Evolutionary conservation across 2,329 filamentous ascomycete genomes (phyloP), one percentile per base, ranked within the genome.

Genomic region (Aspergillus sclerotialis): DNA sequence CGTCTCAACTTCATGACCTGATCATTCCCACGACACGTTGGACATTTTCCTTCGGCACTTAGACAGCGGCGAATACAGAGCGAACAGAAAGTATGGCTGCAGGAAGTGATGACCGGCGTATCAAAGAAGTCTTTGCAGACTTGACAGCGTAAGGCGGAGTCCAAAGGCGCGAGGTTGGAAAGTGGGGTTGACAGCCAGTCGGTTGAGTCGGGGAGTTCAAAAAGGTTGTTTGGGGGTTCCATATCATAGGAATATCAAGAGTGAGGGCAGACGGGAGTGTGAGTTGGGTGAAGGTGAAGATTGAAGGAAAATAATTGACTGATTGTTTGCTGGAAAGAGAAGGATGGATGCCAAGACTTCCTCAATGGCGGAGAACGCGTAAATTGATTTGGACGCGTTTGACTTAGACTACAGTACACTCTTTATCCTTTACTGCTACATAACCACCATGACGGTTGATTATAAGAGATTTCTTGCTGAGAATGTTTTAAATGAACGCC

Each of bases 121-220:
- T 79, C 79, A 67, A 85, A 96, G 64, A 96, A 94, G 61, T 98
- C 93, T 59, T 96, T 96, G 76, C 92, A 98, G 40, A 98, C 84
- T 62, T 96, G 86, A 64, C 92, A 98, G 49, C 92, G 85, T 13
- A 98, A 72, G 3, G 88, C 80, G 40, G 83, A 80, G 54, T 98
- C 92, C 43, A 98, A 52, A 30, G 61, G 62, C 37, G 61, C 56
- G 27, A 69, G 55, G 21, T 56, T 45, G 10, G 57, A 54, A 35
- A 71, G 58, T 28, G 68, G 67, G 27, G 68, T 70, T 26, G 52
- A 48, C 30, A 70, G 55, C 67, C 67, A 72, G 52, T 71, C 65
- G 30, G 66, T 67, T 25, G 65, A 65, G 44, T 69, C 65, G 11
- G 63, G 52, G 21, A 65, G 50, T 30, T 64, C 57, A 36, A 60